phyloP scores from a whole-genome alignment of 306 rosid species.

The Inga oerstediana region DNA sequence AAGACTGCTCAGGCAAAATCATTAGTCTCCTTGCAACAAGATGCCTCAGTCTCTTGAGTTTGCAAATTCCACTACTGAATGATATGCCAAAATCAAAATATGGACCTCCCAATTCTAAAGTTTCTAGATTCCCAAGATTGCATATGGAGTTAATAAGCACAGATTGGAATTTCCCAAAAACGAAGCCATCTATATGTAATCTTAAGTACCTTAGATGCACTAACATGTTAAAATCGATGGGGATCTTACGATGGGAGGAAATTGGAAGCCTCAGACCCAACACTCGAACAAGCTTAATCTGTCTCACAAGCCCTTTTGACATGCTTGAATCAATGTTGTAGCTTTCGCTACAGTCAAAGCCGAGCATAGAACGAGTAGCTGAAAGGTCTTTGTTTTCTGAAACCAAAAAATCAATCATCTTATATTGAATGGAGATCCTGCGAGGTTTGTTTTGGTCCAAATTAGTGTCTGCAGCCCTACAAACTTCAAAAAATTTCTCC shows the following conservation, averaged over 20 bases:
- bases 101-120: no score
- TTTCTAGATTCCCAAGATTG: no score
- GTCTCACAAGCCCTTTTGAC: background rate
- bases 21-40: fast-evolving
- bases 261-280: no score
- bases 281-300: background rate
- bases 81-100: no score
- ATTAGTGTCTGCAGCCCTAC: background rate
- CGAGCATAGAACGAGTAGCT: background rate
- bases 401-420: background rate
- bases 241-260: fast-evolving
- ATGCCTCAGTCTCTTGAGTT: no score
- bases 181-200: no score
- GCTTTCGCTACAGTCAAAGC: background rate
- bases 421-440: background rate
- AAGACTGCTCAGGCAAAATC: no score
- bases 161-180: fast-evolving
- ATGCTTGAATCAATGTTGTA: background rate
- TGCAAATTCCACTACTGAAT: no score
- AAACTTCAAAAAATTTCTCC: background rate
- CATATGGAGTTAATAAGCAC: no score
- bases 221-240: no score
- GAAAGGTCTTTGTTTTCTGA: background rate
- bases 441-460: background rate
- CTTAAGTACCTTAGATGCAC: no score